A percentile compares a stretch with the other conserved stretches of the same genome.
Evolutionary conservation across 2,329 filamentous ascomycete species (phyloP).

Genomic region (Laburnicola sp.): DNA sequence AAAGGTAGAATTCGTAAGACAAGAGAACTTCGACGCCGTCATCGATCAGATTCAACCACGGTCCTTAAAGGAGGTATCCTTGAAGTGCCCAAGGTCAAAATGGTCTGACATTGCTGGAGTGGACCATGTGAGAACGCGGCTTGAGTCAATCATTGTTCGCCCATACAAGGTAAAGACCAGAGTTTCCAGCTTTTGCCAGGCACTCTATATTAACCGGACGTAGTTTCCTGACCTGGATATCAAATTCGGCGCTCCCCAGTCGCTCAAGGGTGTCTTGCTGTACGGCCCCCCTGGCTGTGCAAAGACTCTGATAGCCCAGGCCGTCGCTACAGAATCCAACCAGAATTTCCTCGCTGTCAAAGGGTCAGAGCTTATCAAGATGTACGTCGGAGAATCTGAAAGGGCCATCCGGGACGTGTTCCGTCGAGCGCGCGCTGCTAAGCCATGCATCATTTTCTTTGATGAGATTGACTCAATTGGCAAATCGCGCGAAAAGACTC

Average conservation of each 20-base stretch:
- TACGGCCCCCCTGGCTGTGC: slow-evolving; percentile 94
- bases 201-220: slow-evolving; percentile 9
- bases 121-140: slow-evolving; percentile 67
- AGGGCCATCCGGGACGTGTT: slow-evolving; percentile 83
- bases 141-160: slow-evolving; percentile 62
- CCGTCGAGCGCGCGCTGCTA: slow-evolving; percentile 78
- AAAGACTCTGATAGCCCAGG: slow-evolving; percentile 90
- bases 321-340: slow-evolving; percentile 84
- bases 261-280: slow-evolving; percentile 80
- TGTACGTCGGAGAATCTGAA: slow-evolving; percentile 97
- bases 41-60: slow-evolving; percentile 70
- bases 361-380: slow-evolving; percentile 88
- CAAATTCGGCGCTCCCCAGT: slow-evolving; percentile 41
- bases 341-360: slow-evolving; percentile 96
- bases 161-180: slow-evolving; percentile 55
- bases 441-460: slow-evolving; percentile 93
- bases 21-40: slow-evolving; percentile 65
- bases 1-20: slow-evolving; percentile 26
- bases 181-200: neutral
- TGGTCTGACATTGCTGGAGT: slow-evolving; percentile 92
- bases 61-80: slow-evolving; percentile 89
- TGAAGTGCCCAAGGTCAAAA: slow-evolving; percentile 78
- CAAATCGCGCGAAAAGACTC: slow-evolving; percentile 55
- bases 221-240: slow-evolving; percentile 41
- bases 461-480: slow-evolving; percentile 93